Conservation (phyloP, 805 yeast species). For the Metschnikowia lachancei region DNA sequence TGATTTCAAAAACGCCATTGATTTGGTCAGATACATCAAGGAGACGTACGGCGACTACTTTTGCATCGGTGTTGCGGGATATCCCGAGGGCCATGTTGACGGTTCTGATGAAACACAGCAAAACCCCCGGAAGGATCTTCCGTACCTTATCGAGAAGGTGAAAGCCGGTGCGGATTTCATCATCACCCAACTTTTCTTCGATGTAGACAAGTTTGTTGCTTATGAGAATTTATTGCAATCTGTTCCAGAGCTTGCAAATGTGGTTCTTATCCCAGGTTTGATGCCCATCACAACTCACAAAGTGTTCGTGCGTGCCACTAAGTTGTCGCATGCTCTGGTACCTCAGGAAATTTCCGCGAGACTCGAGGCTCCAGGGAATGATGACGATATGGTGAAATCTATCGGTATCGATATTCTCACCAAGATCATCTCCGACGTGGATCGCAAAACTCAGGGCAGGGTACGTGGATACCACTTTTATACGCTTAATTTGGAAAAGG, state of each 20-base stretch:
- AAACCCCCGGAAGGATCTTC: conserved; percentile 65
- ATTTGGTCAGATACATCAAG: conserved; percentile 78
- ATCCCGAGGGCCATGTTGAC: conserved; percentile 96
- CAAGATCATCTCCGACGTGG: conserved; percentile 59
- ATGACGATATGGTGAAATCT: conserved; percentile 75
- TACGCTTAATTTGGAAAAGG: conserved; percentile 87
- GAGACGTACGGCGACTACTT: conserved; percentile 72
- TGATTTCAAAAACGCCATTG: conserved; percentile 77
- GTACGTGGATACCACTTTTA: conserved; percentile 90
- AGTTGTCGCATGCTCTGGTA: conserved; percentile 79
- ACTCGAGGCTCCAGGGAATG: conserved; percentile 55
- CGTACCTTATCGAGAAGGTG: conserved; percentile 77
- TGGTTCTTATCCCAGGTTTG: conserved; percentile 78
- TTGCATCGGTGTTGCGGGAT: conserved; percentile 95
- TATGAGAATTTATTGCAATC: conserved; percentile 57
- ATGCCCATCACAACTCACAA: conserved; percentile 88
- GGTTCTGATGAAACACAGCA: conserved; percentile 69
- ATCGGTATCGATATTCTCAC: conserved; percentile 75
- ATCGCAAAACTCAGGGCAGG: conserved; percentile 50
- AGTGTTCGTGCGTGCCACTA: conserved; percentile 84
- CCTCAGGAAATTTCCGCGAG: conserved; percentile 54
- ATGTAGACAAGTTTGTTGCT: conserved; percentile 67
- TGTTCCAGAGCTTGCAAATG: conserved; percentile 38
- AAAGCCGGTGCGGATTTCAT: conserved; percentile 95
- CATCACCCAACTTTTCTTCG: conserved; percentile 88